Percentiles rank a stretch among this genome's conserved stretches.
Conservation (phyloP, 106 monocot genomes). For the Acorus gramineus region DNA sequence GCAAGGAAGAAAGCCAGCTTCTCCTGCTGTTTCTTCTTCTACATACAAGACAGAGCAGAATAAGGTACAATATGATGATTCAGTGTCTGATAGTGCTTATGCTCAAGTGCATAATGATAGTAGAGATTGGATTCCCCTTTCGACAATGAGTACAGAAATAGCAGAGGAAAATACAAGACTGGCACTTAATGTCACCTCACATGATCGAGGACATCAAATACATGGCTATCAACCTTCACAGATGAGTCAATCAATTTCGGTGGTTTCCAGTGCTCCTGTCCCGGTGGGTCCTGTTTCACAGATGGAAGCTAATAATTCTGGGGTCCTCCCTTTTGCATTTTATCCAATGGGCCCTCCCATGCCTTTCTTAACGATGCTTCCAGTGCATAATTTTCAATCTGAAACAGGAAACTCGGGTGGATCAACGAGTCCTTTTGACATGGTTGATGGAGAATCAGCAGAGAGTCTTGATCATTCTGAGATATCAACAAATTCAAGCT, state of each 20-base stretch:
- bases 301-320: constrained; percentile 31
- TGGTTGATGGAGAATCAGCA: constrained; percentile 10
- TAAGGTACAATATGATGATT: constrained; percentile 32
- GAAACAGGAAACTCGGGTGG: constrained; percentile 30
- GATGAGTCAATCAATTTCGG: constrained; percentile 24
- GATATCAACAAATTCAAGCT: constrained; percentile 9
- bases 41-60: constrained; percentile 24
- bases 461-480: constrained; percentile 32
- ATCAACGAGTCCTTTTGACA: constrained; percentile 28
- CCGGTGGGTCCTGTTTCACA: constrained; percentile 30
- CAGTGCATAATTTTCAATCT: constrained; percentile 23
- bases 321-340: constrained; percentile 39
- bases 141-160: constrained; percentile 19
- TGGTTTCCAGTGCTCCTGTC: constrained; percentile 32
- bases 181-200: constrained; percentile 1
- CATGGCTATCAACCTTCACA: constrained; percentile 26
- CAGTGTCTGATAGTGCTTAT: constrained; percentile 29
- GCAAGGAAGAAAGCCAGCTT: constrained; percentile 43
- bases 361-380: constrained; percentile 39
- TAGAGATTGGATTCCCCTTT: constrained; percentile 25
- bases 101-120: constrained; percentile 30
- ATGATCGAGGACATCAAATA: constrained; percentile 20
- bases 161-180: constrained; percentile 20
- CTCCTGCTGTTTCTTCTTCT: constrained; percentile 8
- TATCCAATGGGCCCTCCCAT: constrained; percentile 63